Base-by-base conservation (phyloP, 176 grass and related monocot genomes). In the Hyparrhenia diplandra region DNA sequence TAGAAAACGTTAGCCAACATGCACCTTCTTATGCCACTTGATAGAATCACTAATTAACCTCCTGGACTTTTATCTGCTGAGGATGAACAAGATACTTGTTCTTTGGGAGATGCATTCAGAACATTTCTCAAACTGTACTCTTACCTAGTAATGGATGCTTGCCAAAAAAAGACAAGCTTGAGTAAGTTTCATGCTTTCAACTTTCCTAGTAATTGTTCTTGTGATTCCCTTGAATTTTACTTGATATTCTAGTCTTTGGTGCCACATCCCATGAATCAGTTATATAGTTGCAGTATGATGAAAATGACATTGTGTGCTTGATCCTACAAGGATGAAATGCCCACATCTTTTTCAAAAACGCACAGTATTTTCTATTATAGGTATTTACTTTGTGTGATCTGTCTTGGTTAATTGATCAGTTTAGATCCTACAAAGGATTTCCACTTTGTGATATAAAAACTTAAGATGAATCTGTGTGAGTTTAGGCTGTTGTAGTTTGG, bases 1-100 rank as follows among this genome's bases (percentile, higher is more conserved):
- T 91, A 65, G 92, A 71, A 81, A 87, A 91, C 73, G 85, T 23
- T 64, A 84, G 73, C 42, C 83, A 86, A 14, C 88, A 75, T 80
- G 45, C 89, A 66, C 58, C 83, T 75, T 83, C 85, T 64, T 89
- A 83, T 66, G 89, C 86, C 8, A 82, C 88, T 65, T 88, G 81
- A 91, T 84, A 73, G 62, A 49, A 84, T 54, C 62, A 63, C 51
- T 8, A 10, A 29, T 60, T 83, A 68, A 74, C 16, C 11, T 20
- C 73, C n/a, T 73, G 60, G 47, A 31, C 37, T 61, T 79, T 61
- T 79, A 55, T 37, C 69, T 80, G 36, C 61, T 49, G 47, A 84
- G 30, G 75, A 74, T 69, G 21, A 69, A 39, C 23, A 84, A 79
- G 46, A 23, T 68, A 80, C 16, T 17, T 20, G 46, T 79, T 29